Conservation (phyloP, 2,329 filamentous ascomycete genomes). For the Talaromyces rugulosus region DNA sequence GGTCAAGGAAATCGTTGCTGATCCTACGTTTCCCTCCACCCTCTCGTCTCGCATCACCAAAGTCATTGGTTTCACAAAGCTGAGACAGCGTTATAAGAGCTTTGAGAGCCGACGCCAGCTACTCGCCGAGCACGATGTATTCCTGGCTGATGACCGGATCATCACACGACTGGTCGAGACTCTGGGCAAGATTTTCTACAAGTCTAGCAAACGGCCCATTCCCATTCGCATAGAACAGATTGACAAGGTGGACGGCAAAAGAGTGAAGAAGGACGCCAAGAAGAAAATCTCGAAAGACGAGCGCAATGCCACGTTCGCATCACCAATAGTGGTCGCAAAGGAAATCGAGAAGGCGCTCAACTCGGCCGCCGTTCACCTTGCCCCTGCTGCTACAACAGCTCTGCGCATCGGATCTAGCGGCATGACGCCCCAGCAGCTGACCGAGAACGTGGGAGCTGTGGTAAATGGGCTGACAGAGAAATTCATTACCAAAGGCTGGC, state of each 20-base stretch:
- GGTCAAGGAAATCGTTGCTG: conserved; percentile 83
- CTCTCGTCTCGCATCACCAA: conserved; percentile 66
- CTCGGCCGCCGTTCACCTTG: conserved; percentile 75
- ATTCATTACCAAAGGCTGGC: conserved; percentile 81
- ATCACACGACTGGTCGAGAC: conserved; percentile 65
- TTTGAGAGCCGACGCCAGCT: conserved; percentile 86
- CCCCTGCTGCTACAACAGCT: conserved; percentile 72
- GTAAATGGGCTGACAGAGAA: conserved; percentile 67
- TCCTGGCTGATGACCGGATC: conserved; percentile 88
- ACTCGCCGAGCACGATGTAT: conserved; percentile 81
- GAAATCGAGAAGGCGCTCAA: conserved; percentile 76
- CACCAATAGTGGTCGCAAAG: conserved; percentile 64
- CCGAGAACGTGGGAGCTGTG: conserved; percentile 75
- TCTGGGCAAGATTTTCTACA: conserved; percentile 92
- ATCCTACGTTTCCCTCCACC: conserved; percentile 64
- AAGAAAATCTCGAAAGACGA: conserved; percentile 34
- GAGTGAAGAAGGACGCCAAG: conserved; percentile 54
- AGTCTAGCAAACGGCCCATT: conserved; percentile 80
- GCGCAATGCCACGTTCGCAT: conserved; percentile 47
- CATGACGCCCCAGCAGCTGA: conserved; percentile 70
- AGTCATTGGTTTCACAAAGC: conserved; percentile 77
- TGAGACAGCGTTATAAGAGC: conserved; percentile 83
- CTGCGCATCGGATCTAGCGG: conserved; percentile 73
- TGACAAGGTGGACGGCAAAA: conserved; percentile 57
- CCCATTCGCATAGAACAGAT: conserved; percentile 69